Evolutionary conservation across 148 eudicot genomes (phyloP).

Genomic region (Gaultheria prostrata): DNA sequence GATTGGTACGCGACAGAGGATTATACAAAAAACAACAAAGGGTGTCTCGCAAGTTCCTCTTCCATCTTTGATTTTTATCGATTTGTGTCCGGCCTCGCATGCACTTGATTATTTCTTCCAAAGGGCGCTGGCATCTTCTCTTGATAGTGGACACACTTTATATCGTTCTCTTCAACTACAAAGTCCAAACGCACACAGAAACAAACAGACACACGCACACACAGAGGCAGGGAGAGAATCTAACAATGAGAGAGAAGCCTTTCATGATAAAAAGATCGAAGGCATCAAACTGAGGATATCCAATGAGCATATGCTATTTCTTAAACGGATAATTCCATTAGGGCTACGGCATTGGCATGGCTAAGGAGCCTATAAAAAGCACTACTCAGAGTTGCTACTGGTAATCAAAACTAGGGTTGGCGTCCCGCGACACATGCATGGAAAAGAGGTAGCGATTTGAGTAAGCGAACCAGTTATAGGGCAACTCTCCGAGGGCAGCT

Average conservation of each 20-base stretch:
- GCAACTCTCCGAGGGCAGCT: conserved; percentile 47
- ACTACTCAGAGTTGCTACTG: background rate
- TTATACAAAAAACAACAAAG: background rate
- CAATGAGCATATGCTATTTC: conserved; percentile 18
- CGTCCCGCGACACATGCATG: background rate
- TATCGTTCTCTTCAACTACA: background rate
- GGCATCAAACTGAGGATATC: conserved; percentile 16
- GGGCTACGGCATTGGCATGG: background rate
- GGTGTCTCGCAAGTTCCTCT: background rate
- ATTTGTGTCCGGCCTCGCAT: too few species aligned
- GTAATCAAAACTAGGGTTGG: background rate
- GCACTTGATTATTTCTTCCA: background rate
- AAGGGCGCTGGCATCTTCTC: background rate
- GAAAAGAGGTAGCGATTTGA: background rate
- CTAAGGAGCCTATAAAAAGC: conserved; percentile 12
- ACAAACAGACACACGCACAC: too few species aligned
- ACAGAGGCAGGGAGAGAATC: background rate
- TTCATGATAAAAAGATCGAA: background rate
- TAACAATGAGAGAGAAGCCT: background rate
- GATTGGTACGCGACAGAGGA: background rate
- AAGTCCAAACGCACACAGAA: background rate
- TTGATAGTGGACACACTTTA: background rate
- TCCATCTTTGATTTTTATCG: background rate
- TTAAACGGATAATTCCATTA: background rate
- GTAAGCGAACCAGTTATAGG: conserved; percentile 36